Evolutionary conservation across 2,329 filamentous ascomycete genomes (phyloP), one percentile per base, ranked within the genome.

Genomic region (Fusarium cyanostomum): DNA sequence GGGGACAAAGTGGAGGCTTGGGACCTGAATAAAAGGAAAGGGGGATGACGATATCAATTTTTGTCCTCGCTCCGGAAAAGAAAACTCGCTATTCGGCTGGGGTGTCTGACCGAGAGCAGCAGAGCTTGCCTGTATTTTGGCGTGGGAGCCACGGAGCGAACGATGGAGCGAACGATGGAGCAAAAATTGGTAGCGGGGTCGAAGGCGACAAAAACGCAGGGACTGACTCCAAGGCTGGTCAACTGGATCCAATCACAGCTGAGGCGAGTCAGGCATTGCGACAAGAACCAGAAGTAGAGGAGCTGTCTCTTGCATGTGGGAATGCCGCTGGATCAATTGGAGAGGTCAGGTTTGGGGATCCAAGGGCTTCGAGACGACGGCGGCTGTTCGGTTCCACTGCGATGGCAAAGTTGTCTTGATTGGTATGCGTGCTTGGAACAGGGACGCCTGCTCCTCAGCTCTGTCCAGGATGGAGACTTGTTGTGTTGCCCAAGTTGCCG

Each of bases 41-140:
- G 62, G 68, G 59, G 62, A 74, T 71, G 72, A 73, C 68, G 70
- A 74, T 70, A 70, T 66, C 59, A 67, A 67, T 65, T 65, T 69
- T 68, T 66, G 42, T 42, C 27, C 28, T 38, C 66, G 63, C 64
- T 70, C 63, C 56, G 61, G 52, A 56, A 61, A 60, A 60, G 51
- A 55, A 67, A 49, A 53, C 41, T 50, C 38, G 67, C 66, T 70
- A 70, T 70, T 68, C 65, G 66, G 66, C 61, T 59, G 68, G 69
- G 66, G 68, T 68, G 59, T 61, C 59, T 56, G 64, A 61, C 59
- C 62, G 54, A 63, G 53, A 41, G 56, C 52, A 44, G 41, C 49
- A 28, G 21, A 48, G 27, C 33, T 64, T 64, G 59, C 37, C 48
- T 45, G 57, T 57, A 46, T n/a, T 33, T 52, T 35, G 52, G 59